phyloP scores from a whole-genome alignment of 495 filamentous ascomycete genomes.

The Saxophila tyrrhenica region DNA sequence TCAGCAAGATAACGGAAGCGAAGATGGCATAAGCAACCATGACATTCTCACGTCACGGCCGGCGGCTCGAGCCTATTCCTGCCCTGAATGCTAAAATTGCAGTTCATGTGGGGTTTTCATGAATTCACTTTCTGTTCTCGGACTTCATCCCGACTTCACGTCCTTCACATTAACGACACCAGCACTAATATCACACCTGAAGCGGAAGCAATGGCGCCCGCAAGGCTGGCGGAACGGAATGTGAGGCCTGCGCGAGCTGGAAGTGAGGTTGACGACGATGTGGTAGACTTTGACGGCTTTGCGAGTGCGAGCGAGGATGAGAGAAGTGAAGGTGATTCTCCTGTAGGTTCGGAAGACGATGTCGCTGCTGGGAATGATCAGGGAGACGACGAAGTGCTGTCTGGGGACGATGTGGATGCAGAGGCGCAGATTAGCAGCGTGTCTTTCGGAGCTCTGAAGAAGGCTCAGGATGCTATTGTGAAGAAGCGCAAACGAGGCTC shows the following conservation, averaged over 20 bases:
- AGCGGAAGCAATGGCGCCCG: conserved; percentile 5
- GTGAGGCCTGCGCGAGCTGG: background rate
- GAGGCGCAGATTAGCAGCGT: conserved; percentile 36
- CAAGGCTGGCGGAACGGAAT: conserved; percentile 6
- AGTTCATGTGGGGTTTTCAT: too few relatives aligned
- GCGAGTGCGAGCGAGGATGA: conserved; percentile 23
- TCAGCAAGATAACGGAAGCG: background rate
- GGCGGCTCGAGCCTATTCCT: background rate
- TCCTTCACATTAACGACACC: background rate
- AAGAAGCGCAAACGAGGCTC: conserved; percentile 37
- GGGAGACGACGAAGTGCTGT: conserved; percentile 22
- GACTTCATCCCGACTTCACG: background rate
- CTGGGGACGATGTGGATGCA: conserved; percentile 26
- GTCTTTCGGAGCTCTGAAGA: conserved; percentile 78
- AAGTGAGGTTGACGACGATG: background rate
- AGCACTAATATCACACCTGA: background rate
- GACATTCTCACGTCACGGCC: too few relatives aligned
- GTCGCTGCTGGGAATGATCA: conserved; percentile 14
- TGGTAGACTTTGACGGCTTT: conserved; percentile 6
- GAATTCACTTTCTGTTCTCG: too few relatives aligned
- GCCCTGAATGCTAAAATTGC: too few relatives aligned
- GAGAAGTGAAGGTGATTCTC: conserved; percentile 9
- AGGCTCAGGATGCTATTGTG: conserved; percentile 63
- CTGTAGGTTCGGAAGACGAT: background rate
- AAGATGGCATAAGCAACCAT: too few relatives aligned